Evolutionary conservation across 1,284 basidiomycete species (phyloP), one percentile per base, ranked within the genome.

Genomic region (Melampsora americana): DNA sequence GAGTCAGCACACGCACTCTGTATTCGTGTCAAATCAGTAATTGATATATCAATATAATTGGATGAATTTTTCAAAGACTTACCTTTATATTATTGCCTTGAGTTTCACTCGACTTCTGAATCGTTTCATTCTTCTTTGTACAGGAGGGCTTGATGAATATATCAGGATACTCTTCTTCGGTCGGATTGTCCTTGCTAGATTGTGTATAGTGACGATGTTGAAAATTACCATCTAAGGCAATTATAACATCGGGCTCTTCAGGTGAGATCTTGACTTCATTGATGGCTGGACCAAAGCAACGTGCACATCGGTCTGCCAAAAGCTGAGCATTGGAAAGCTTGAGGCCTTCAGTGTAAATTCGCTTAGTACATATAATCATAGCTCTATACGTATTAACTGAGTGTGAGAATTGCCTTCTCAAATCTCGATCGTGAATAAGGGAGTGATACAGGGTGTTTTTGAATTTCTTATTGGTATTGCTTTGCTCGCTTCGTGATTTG

Each of bases 151-250:
- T 48, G 23, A 69, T 14, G 16, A 69, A 69, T 5, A 18, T 46
- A 26, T 46, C 32, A 2, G 66, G 66, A 32, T 69, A 69, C 48
- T 69, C 44, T 30, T 50, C 46, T 69, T 69, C n/a, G 1, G n/a
- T n/a, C n/a, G n/a, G n/a, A n/a, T n/a, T n/a, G n/a, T n/a, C n/a
- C n/a, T n/a, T n/a, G n/a, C n/a, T n/a, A n/a, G n/a, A n/a, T n/a
- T n/a, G n/a, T n/a, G n/a, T n/a, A n/a, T n/a, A n/a, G n/a, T n/a
- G n/a, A n/a, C n/a, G n/a, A n/a, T n/a, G n/a, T n/a, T n/a, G n/a
- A n/a, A n/a, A n/a, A n/a, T n/a, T n/a, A n/a, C n/a, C n/a, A n/a
- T n/a, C n/a, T n/a, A n/a, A n/a, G n/a, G n/a, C n/a, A n/a, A n/a
- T n/a, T n/a, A n/a, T n/a, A n/a, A n/a, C n/a, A n/a, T n/a, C n/a